Evolutionary conservation across 2,329 filamentous ascomycete species (phyloP).

Genomic region (Monosporascus ibericus): DNA sequence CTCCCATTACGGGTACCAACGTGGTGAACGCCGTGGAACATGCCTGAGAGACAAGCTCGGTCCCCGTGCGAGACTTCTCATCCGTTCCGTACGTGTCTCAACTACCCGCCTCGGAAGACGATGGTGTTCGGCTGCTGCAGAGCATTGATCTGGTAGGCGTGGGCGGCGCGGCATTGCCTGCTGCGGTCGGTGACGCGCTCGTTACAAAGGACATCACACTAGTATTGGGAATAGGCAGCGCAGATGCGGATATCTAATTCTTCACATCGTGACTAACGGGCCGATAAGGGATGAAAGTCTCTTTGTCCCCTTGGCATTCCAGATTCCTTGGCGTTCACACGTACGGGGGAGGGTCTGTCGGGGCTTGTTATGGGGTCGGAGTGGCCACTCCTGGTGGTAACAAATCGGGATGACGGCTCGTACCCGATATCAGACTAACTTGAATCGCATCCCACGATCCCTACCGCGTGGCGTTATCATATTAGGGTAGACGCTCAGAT

Average conservation of each 20-base stretch:
- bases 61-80: slow-evolving; percentile 49
- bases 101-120: slow-evolving; percentile 38
- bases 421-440: slow-evolving; percentile 62
- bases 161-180: slow-evolving; percentile 53
- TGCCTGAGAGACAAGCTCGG: slow-evolving; percentile 21
- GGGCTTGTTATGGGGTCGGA: slow-evolving; percentile 50
- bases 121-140: slow-evolving; percentile 36
- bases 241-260: slow-evolving; percentile 60
- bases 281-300: slow-evolving; percentile 56
- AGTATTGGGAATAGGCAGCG: slow-evolving; percentile 57
- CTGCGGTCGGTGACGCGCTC: slow-evolving; percentile 45
- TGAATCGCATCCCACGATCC: slow-evolving; percentile 42
- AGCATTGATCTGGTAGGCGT: slow-evolving; percentile 57
- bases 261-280: slow-evolving; percentile 50
- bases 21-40: slow-evolving; percentile 40
- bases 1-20: slow-evolving; percentile 51
- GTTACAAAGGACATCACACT: slow-evolving; percentile 46
- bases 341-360: slow-evolving; percentile 33
- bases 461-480: slow-evolving; percentile 56
- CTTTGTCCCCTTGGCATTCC: slow-evolving; percentile 35
- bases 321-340: slow-evolving; percentile 38
- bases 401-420: slow-evolving; percentile 51
- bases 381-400: slow-evolving; percentile 56
- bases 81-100: slow-evolving; percentile 55
- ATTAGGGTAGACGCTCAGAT: slow-evolving; percentile 57